Evolutionary conservation across 129 eudicot genomes (phyloP).

Genomic region (Apium graveolens): DNA sequence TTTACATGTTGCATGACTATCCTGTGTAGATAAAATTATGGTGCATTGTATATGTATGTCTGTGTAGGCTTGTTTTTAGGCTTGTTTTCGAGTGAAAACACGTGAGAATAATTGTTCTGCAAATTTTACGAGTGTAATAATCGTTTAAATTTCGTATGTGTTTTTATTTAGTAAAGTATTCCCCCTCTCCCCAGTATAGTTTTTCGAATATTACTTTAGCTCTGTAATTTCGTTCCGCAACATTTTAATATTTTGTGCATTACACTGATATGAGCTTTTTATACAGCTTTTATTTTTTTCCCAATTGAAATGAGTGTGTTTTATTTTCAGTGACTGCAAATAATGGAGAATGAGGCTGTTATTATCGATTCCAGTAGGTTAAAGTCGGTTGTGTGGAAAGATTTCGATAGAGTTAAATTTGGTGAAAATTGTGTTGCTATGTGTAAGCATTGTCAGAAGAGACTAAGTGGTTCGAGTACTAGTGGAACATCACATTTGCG

Average conservation of each 20-base stretch:
- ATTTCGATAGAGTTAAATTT: slow-evolving; percentile 76
- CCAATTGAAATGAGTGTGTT: background rate
- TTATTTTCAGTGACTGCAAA: background rate
- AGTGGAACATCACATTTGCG: slow-evolving; percentile 95
- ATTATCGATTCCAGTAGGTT: slow-evolving; percentile 71
- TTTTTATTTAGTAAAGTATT: too few relatives aligned
- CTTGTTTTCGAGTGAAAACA: too few relatives aligned
- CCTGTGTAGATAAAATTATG: background rate
- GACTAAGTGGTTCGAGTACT: slow-evolving; percentile 85
- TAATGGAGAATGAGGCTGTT: slow-evolving; percentile 46
- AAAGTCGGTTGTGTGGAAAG: slow-evolving; percentile 93
- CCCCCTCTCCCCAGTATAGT: too few relatives aligned
- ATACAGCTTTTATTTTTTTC: background rate
- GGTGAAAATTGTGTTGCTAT: slow-evolving; percentile 74
- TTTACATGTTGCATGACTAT: background rate
- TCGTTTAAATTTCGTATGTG: too few relatives aligned
- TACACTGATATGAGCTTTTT: background rate
- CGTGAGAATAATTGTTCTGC: background rate
- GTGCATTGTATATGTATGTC: background rate
- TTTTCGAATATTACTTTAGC: too few relatives aligned
- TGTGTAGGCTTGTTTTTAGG: too few relatives aligned
- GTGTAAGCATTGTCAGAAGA: slow-evolving; percentile 87
- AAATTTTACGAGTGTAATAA: too few relatives aligned
- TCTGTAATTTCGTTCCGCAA: too few relatives aligned
- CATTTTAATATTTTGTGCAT: background rate